Evolutionary conservation across 2,329 filamentous ascomycete genomes (phyloP), one percentile per base, ranked within the genome.

Genomic region (Diaporthe ilicicola): DNA sequence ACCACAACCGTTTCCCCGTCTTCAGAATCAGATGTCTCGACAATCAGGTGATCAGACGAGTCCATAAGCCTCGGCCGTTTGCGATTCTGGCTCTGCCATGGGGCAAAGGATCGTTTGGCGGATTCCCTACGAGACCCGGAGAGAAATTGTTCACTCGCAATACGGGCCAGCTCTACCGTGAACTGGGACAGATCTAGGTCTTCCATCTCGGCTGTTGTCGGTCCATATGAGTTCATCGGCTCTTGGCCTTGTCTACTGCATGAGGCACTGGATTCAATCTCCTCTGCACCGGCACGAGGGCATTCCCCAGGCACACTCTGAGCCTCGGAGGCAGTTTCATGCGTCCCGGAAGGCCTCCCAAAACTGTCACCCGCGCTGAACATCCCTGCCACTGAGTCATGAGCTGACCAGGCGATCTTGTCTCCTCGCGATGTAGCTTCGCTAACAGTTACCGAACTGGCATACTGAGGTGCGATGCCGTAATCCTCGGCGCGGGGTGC

Each of bases 1-100:
- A 65, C 10, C 2, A 64, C 8, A 48, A 64, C 59, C n/a, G 29
- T 50, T 10, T 64, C 59, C 3, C 42, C 42, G 19, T 64, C 59
- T 3, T 50, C 44, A 1, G 44, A 48, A 2, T 64, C 59, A 19
- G 29, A 37, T 3, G 46, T 34, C 0, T 64, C 9, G 1, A 48
- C 29, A 17, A 22, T 2, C 9, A 50, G n/a, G 2, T 27, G 22
- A 7, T 32, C 27, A 0, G 19, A 19, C 5, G 59, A 50, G 1
- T 34, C 0, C 27, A 10, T 17, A 4, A 17, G 42, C 29, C 34
- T 64, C 1, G 24, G 10, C 2, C 59, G 59, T 19, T 64, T 64
- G 1, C 42, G 42, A 22, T 7, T 10, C 1, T 56, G 34, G 7
- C 0, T 27, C 7, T 22, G 17, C 44, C 59, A 34, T 10, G 59